A percentile compares a stretch with the other conserved stretches of the same genome.
These are phyloP conservation scores for Rhytidhysteron rufulum DNA, from an alignment of 2,329 filamentous ascomycete genomes.

Conservation along the genomic window DNA sequence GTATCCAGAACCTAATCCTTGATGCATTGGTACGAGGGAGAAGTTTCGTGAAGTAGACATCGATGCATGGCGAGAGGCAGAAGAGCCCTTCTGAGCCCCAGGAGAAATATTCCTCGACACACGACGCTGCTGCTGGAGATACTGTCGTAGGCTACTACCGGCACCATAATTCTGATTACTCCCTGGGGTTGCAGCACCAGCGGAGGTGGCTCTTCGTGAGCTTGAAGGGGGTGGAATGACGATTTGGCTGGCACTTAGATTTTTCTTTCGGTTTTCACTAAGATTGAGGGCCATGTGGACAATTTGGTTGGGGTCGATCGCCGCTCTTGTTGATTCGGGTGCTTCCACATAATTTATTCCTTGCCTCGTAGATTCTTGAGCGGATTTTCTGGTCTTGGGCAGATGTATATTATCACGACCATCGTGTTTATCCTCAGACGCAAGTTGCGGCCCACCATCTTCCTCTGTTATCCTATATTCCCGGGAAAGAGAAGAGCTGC, in stretches of 20 bases:
- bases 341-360: slow-evolving; percentile 8
- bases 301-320: slow-evolving; percentile 81
- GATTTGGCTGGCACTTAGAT: slow-evolving; percentile 57
- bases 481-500: slow-evolving; percentile 17
- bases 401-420: slow-evolving; percentile 13
- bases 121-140: slow-evolving; percentile 68
- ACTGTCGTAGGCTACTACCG: slow-evolving; percentile 61
- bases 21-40: slow-evolving; percentile 16
- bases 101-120: slow-evolving; percentile 61
- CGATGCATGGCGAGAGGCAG: slow-evolving; percentile 24
- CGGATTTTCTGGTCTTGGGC: slow-evolving; percentile 15
- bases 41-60: slow-evolving; percentile 18
- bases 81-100: slow-evolving; percentile 38
- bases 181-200: slow-evolving; percentile 30
- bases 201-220: slow-evolving; percentile 46
- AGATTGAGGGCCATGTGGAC: slow-evolving; percentile 88
- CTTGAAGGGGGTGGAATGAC: slow-evolving; percentile 49
- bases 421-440: slow-evolving; percentile 8
- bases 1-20: slow-evolving; percentile 49
- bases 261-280: slow-evolving; percentile 70
- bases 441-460: slow-evolving; percentile 3
- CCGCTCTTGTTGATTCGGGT: slow-evolving; percentile 41
- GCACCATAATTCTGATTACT: slow-evolving; percentile 40
- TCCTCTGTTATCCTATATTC: slow-evolving; percentile 12
- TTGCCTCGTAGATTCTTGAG: slow-evolving; percentile 6